Evolutionary conservation across 257 asterid species (phyloP).

Genomic region (Plantago ovata): DNA sequence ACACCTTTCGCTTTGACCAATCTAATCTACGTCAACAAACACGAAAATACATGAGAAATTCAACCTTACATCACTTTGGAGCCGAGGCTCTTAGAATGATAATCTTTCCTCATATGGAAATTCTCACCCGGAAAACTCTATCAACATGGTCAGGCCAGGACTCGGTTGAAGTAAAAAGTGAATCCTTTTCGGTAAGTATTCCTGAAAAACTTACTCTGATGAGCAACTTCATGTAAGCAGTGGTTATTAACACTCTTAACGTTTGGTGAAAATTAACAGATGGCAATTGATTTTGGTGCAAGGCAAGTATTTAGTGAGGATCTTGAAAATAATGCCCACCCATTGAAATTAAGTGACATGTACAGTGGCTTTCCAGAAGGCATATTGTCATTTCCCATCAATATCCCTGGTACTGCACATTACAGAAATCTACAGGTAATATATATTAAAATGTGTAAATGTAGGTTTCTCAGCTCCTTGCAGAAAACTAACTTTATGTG

Average conservation of each 20-base stretch:
- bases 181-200: conserved; percentile 45
- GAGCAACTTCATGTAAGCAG: neutral
- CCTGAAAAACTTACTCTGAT: no score
- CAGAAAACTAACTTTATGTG: no score
- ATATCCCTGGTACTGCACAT: no score
- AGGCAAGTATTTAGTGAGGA: conserved; percentile 65
- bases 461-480: no score
- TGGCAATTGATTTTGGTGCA: conserved; percentile 64
- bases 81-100: conserved; percentile 47
- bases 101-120: conserved; percentile 61
- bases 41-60: conserved; percentile 49
- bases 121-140: conserved; percentile 36
- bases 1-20: conserved; percentile 78
- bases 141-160: conserved; percentile 41
- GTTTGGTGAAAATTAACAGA: conserved; percentile 34
- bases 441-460: no score
- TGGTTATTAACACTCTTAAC: neutral
- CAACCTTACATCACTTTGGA: conserved; percentile 63
- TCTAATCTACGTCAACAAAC: conserved; percentile 56
- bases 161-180: conserved; percentile 65
- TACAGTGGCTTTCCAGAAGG: conserved; percentile 68
- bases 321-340: conserved; percentile 59
- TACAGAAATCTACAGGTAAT: conserved; percentile 78
- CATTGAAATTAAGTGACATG: conserved; percentile 60
- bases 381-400: conserved; percentile 71